Evolutionary conservation across 495 filamentous ascomycete species (phyloP), one percentile per base, ranked within the genome.

Genomic region (Penicillium steckii): DNA sequence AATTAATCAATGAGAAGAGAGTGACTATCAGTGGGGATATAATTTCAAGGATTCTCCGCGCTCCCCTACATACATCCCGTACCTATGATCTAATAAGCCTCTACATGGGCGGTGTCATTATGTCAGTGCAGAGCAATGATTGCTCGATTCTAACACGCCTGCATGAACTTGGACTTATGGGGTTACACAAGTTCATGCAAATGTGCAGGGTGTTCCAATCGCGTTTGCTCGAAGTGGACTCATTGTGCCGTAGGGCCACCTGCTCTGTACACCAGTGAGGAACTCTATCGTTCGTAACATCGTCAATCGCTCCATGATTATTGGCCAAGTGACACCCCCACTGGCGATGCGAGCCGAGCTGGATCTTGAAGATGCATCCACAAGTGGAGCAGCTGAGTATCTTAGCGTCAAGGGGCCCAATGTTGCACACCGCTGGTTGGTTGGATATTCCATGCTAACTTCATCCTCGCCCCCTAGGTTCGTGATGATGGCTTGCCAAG

Each of bases 261-360:
- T 27, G 18, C 33, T 15, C 33, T 37, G 33, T 37, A 37, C 15
- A 15, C 10, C 33, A 18, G 30, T 38, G 46, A 41, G 23, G 27
- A 49, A 49, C 33, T 41, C 23, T 38, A 29, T 40, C 33, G 21
- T 10, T 49, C 46, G 21, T 49, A 29, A 40, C 23, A 49, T 41
- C 21, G n/a, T 33, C 22, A 49, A 27, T 49, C n/a, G 13, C 15
- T 38, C 15, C 17, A 21, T 23, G 13, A 30, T 49, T 2, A 49
- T 49, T 49, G 46, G 46, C 35, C 15, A 25, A 5, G n/a, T n/a
- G 29, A 38, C 35, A 29, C 27, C 25, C 33, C 46, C 46, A 42
- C 46, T 24, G 46, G 46, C 35, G 46, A 49, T 49, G 46, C 46
- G 46, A 49, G 46, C 46, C 46, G 46, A 41, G 24, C 33, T 26